Evolutionary conservation across 768 basidiomycete genomes (phyloP).

Genomic region (Lyophyllum decastes): DNA sequence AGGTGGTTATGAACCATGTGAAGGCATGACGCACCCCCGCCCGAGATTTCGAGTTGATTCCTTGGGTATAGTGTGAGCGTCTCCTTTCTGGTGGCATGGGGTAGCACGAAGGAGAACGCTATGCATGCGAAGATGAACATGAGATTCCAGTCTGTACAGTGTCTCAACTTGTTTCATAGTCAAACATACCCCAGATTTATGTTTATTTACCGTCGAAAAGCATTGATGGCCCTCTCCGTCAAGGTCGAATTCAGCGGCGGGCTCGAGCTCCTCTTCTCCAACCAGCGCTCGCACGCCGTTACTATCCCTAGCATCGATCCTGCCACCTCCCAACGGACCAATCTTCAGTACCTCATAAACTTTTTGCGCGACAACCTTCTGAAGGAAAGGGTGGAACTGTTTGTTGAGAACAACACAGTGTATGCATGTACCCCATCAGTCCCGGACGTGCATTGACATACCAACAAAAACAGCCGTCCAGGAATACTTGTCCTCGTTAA

Average conservation of each 20-base stretch:
- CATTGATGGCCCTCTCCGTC: conserved; percentile 36
- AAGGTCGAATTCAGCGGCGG: conserved; percentile 84
- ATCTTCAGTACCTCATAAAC: conserved; percentile 77
- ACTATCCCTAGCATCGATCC: conserved; percentile 44
- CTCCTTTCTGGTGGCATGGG: no score
- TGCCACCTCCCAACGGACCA: conserved; percentile 30
- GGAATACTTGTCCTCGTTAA: conserved; percentile 97
- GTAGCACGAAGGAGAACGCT: no score
- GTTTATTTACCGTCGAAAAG: no score
- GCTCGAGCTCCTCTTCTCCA: conserved; percentile 81
- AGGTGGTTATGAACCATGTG: no score
- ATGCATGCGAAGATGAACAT: no score
- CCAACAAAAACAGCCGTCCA: conserved; percentile 64
- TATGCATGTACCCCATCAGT: conserved; percentile 38
- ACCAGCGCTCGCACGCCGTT: conserved; percentile 60
- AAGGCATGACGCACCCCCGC: no score
- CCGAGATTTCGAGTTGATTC: no score
- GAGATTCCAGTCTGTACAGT: no score
- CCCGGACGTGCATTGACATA: neutral
- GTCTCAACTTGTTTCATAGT: no score
- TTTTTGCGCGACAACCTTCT: conserved; percentile 78
- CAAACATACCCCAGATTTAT: no score
- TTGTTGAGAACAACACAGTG: conserved; percentile 87
- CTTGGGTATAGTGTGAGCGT: no score
- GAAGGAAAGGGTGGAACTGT: conserved; percentile 85